Percentiles rank a stretch among this genome's conserved stretches.
Conservation (phyloP, 2,329 filamentous ascomycete genomes). For the Eutypa lata region DNA sequence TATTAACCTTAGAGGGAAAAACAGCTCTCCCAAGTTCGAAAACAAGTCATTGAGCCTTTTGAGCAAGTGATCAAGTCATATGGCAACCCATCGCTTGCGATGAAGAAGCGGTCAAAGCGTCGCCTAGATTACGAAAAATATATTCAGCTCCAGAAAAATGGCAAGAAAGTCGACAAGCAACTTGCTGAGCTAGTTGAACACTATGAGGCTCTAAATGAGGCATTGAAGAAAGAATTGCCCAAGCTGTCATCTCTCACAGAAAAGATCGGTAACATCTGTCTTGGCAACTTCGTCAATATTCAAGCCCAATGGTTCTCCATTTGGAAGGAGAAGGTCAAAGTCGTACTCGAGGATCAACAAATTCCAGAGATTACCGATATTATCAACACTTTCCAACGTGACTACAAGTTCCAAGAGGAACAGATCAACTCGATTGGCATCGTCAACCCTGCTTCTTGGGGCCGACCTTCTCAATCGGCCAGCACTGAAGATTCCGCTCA, state of each 20-base stretch:
- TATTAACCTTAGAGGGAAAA: conserved; percentile 25
- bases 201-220: conserved; percentile 88
- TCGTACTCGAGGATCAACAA: conserved; percentile 65
- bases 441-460: conserved; percentile 69
- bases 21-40: conserved; percentile 65
- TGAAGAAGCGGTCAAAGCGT: conserved; percentile 94
- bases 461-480: conserved; percentile 56
- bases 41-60: conserved; percentile 82
- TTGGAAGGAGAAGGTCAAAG: conserved; percentile 79
- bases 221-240: conserved; percentile 87
- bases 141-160: conserved; percentile 71
- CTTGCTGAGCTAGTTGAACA: conserved; percentile 80
- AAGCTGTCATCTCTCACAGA: conserved; percentile 79
- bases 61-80: conserved; percentile 75
- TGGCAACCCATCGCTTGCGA: conserved; percentile 79
- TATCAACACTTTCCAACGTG: conserved; percentile 71
- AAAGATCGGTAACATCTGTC: conserved; percentile 76
- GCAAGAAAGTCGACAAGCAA: conserved; percentile 85
- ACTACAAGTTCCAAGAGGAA: conserved; percentile 74
- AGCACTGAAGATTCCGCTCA: conserved; percentile 49
- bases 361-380: conserved; percentile 71
- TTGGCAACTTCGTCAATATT: conserved; percentile 79
- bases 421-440: conserved; percentile 70
- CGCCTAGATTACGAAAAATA: conserved; percentile 83
- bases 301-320: conserved; percentile 80